Conservation (phyloP, 2,329 filamentous ascomycete species). For the Parascedosporium putredinis region DNA sequence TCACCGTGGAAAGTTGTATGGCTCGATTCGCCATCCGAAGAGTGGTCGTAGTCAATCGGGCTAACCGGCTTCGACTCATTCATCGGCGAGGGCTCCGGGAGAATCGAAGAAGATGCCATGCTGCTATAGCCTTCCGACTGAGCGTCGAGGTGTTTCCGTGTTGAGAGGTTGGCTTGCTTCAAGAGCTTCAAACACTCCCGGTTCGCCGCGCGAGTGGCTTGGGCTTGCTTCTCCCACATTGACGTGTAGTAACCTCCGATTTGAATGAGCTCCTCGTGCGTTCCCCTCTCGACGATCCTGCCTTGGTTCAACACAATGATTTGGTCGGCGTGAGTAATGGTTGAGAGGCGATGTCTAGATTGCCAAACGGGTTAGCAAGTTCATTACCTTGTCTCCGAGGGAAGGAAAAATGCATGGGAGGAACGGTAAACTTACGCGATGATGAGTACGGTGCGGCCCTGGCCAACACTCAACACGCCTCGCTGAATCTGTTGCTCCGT, state of each 20-base stretch:
- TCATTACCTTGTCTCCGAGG: not conserved
- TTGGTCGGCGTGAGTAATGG: slow-evolving; percentile 76
- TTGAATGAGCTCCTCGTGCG: slow-evolving; percentile 64
- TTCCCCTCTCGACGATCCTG: slow-evolving; percentile 67
- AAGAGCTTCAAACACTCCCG: slow-evolving; percentile 28
- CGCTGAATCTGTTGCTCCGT: slow-evolving; percentile 90
- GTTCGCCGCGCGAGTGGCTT: slow-evolving; percentile 58
- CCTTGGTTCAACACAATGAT: slow-evolving; percentile 71
- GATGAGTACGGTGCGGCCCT: slow-evolving; percentile 84
- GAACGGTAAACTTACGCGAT: slow-evolving; percentile 62
- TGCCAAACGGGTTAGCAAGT: slow-evolving; percentile 14
- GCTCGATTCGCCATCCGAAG: slow-evolving; percentile 7
- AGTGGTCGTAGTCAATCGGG: slow-evolving; percentile 1
- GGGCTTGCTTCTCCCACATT: slow-evolving; percentile 86
- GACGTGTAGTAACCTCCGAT: slow-evolving; percentile 64
- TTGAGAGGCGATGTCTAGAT: slow-evolving; percentile 64
- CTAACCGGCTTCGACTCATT: slow-evolving; percentile 1
- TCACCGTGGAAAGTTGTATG: slow-evolving; percentile 6
- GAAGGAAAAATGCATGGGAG: not conserved
- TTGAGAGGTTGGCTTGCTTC: slow-evolving; percentile 10
- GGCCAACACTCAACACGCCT: slow-evolving; percentile 69
- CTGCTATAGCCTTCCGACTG: slow-evolving; percentile 35
- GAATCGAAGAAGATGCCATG: slow-evolving; percentile 25
- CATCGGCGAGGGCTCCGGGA: not conserved
- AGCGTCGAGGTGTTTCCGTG: slow-evolving; percentile 22